Evolutionary conservation across 495 filamentous ascomycete genomes (phyloP).

Genomic region (Hypoxylon subgilvum): DNA sequence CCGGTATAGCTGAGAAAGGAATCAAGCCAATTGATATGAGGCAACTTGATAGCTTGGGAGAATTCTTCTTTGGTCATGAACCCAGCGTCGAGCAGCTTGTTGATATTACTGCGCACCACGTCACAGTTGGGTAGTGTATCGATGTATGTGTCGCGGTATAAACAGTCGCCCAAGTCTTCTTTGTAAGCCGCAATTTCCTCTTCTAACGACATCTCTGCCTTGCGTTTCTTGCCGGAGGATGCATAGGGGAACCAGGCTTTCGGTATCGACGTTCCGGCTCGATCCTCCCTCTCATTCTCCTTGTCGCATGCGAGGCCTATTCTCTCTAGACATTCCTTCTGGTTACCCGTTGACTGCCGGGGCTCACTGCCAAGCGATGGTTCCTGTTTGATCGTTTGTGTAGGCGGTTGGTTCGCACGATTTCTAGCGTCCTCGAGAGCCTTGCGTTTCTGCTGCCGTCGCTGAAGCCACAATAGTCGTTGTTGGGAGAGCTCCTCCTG

Average conservation of each 20-base stretch:
- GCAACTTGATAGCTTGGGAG: constrained; percentile 43
- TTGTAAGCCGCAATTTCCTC: constrained; percentile 32
- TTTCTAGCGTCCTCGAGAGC: constrained; percentile 19
- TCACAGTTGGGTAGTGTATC: constrained; percentile 38
- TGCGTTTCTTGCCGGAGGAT: constrained; percentile 44
- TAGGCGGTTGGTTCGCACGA: constrained; percentile 19
- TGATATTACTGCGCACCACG: constrained; percentile 53
- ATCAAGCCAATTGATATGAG: constrained; percentile 37
- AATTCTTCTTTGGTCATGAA: constrained; percentile 58
- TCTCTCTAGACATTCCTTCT: too few relatives aligned
- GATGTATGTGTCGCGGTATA: constrained; percentile 35
- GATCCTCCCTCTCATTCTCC: neutral
- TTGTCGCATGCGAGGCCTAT: neutral
- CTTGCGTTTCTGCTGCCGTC: constrained; percentile 3
- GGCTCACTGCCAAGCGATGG: too few relatives aligned
- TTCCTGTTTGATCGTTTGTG: neutral
- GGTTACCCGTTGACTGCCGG: too few relatives aligned
- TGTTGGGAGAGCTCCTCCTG: too few relatives aligned
- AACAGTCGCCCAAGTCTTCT: constrained; percentile 26
- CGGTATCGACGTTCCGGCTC: too few relatives aligned
- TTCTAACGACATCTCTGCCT: constrained; percentile 31
- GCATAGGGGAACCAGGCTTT: too few relatives aligned
- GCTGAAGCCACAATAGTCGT: too few relatives aligned
- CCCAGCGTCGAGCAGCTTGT: constrained; percentile 49
- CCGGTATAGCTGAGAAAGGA: constrained; percentile 50